These are phyloP conservation scores for Jackrogersella minutella DNA, from an alignment of 495 filamentous ascomycete genomes.

Conservation along the genomic window DNA sequence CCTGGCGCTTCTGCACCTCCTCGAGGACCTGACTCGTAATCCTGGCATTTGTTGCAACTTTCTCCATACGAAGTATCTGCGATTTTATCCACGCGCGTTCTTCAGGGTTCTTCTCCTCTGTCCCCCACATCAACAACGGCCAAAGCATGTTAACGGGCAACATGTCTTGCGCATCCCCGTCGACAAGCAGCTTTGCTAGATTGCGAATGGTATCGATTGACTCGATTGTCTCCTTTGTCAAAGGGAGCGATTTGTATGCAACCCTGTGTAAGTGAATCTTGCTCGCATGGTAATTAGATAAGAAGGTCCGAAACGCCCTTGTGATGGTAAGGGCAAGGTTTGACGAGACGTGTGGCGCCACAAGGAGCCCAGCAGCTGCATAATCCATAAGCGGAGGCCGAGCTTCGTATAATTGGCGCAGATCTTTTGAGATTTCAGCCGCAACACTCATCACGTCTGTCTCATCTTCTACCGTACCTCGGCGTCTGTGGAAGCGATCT, in stretches of 20 bases:
- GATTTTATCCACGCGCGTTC: constrained; percentile 50
- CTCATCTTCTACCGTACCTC: constrained; percentile 51
- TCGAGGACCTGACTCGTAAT: constrained; percentile 53
- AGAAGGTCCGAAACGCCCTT: constrained; percentile 50
- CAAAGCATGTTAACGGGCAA: constrained; percentile 55
- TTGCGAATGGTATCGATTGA: constrained; percentile 48
- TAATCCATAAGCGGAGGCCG: constrained; percentile 54
- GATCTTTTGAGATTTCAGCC: constrained; percentile 47
- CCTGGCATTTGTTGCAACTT: constrained; percentile 50
- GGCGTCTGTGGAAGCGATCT: constrained; percentile 48
- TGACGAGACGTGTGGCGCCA: constrained; percentile 48
- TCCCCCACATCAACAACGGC: constrained; percentile 55
- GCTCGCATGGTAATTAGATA: constrained; percentile 52
- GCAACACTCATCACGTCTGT: constrained; percentile 50
- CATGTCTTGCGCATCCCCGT: constrained; percentile 37
- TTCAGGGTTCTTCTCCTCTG: constrained; percentile 50
- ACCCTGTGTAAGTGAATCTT: constrained; percentile 56
- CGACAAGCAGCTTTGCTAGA: constrained; percentile 45
- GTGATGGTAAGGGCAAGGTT: constrained; percentile 50
- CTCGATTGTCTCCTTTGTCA: constrained; percentile 46
- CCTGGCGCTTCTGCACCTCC: constrained; percentile 53
- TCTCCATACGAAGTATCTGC: constrained; percentile 50
- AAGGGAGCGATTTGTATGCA: constrained; percentile 52
- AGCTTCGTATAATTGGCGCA: constrained; percentile 48
- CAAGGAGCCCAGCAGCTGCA: constrained; percentile 50